Percentiles rank a stretch among this genome's conserved stretches.
Conservation (phyloP, 345 rosid genomes). For the Rubroshorea leprosula region DNA sequence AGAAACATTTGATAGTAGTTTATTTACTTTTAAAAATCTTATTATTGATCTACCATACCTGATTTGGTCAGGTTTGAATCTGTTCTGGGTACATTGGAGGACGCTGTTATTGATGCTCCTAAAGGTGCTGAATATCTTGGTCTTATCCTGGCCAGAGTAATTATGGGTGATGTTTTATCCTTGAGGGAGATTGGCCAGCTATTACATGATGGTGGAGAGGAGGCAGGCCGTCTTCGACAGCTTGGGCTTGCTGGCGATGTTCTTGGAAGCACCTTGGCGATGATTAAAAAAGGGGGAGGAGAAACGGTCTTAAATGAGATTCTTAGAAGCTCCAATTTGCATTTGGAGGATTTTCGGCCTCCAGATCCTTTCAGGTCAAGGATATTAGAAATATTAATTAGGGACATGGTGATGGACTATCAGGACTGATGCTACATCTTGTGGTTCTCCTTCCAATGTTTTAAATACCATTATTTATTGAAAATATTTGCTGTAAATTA, state of each 20-base stretch:
- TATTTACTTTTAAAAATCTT: not conserved
- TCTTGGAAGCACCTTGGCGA: constrained; percentile 68
- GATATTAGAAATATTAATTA: constrained; percentile 71
- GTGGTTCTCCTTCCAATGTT: no score
- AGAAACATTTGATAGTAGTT: not conserved
- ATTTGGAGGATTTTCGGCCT: constrained; percentile 69
- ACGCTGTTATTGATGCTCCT: constrained; percentile 85
- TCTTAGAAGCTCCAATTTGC: constrained; percentile 42
- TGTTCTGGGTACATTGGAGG: constrained; percentile 68
- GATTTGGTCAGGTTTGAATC: constrained; percentile 52
- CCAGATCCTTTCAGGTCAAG: constrained; percentile 47
- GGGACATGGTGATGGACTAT: no score
- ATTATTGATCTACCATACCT: not conserved
- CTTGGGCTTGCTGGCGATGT: constrained; percentile 80
- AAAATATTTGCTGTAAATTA: no score
- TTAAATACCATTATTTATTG: no score
- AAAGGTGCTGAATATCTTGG: constrained; percentile 86
- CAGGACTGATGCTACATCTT: no score
- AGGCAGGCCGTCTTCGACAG: constrained; percentile 45
- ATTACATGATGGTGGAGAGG: constrained; percentile 68
- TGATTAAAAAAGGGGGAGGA: constrained; percentile 52
- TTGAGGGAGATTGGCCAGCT: constrained; percentile 56
- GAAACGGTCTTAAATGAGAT: constrained; percentile 48
- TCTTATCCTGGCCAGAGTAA: constrained; percentile 46
- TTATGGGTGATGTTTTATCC: constrained; percentile 40